A percentile compares a stretch with the other conserved stretches of the same genome.
These are phyloP conservation scores for Penicillium macrosclerotiorum DNA, from an alignment of 495 filamentous ascomycete species.

Conservation along the genomic window DNA sequence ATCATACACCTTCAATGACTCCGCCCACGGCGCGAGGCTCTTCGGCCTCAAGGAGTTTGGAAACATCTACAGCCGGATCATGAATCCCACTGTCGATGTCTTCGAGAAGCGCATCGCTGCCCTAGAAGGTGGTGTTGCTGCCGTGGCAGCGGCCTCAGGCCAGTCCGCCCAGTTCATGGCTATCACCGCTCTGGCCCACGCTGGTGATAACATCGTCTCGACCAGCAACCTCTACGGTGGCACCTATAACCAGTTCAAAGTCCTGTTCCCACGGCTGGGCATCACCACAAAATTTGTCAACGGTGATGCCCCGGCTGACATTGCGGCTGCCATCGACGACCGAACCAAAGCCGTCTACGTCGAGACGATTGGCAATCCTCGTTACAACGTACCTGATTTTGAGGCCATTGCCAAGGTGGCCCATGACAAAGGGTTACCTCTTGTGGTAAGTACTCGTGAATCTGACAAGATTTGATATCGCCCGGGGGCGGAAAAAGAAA, in stretches of 20 bases:
- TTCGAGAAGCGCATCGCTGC: slow-evolving; percentile 97
- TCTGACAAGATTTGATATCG: background rate
- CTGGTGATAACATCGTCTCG: slow-evolving; percentile 93
- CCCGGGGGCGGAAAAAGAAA: no score
- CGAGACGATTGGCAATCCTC: slow-evolving; percentile 93
- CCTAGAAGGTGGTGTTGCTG: slow-evolving; percentile 90
- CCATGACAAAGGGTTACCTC: slow-evolving; percentile 76
- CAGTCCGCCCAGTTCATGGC: slow-evolving; percentile 96
- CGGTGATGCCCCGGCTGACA: slow-evolving; percentile 79
- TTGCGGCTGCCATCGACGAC: slow-evolving; percentile 85
- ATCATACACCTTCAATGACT: slow-evolving; percentile 94
- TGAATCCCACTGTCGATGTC: slow-evolving; percentile 98
- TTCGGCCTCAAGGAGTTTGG: slow-evolving; percentile 98
- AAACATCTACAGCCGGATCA: slow-evolving; percentile 97
- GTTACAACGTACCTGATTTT: slow-evolving; percentile 91
- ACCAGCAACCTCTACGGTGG: slow-evolving; percentile 94
- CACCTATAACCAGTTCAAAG: slow-evolving; percentile 98
- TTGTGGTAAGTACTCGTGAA: slow-evolving; percentile 82
- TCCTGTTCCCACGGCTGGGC: slow-evolving; percentile 80
- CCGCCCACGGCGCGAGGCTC: slow-evolving; percentile 90
- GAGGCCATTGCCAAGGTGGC: slow-evolving; percentile 78
- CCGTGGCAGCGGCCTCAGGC: slow-evolving; percentile 84
- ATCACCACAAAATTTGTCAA: slow-evolving; percentile 88
- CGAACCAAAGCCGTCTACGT: slow-evolving; percentile 96
- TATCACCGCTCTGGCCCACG: slow-evolving; percentile 75